A percentile compares a stretch with the other conserved stretches of the same genome.
These are phyloP conservation scores for Neofusicoccum umdonicola DNA, from an alignment of 2,329 filamentous ascomycete genomes.

Conservation along the genomic window DNA sequence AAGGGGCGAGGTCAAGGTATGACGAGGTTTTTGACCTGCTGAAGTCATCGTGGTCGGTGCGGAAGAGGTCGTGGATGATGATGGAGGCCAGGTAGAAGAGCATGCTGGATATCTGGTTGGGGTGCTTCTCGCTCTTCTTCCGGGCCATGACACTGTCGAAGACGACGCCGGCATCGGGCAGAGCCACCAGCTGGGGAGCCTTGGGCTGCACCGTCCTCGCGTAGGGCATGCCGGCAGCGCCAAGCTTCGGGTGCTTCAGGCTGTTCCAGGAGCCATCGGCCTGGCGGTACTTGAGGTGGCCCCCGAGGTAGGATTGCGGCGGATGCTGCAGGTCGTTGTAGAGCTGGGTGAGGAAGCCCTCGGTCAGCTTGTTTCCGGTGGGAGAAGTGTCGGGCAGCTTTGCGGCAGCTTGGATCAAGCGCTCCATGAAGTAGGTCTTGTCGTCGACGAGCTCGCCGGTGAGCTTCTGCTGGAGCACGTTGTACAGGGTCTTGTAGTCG, in stretches of 20 bases:
- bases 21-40: conserved; percentile 67
- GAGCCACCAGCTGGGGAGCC: conserved; percentile 56
- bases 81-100: conserved; percentile 74
- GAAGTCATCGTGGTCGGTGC: conserved; percentile 62
- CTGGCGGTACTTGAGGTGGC: conserved; percentile 47
- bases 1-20: conserved; percentile 69
- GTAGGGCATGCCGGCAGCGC: conserved; percentile 65
- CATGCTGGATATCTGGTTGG: conserved; percentile 70
- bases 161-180: conserved; percentile 64
- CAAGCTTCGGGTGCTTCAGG: conserved; percentile 61
- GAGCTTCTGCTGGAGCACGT: conserved; percentile 35
- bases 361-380: conserved; percentile 41
- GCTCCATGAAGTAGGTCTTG: conserved; percentile 61
- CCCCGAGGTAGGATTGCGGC: conserved; percentile 43
- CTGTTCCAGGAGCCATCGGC: conserved; percentile 56
- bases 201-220: conserved; percentile 63
- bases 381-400: conserved; percentile 41
- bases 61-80: conserved; percentile 61
- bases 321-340: conserved; percentile 51
- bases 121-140: conserved; percentile 61
- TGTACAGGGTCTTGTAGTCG: conserved; percentile 37
- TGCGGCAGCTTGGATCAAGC: conserved; percentile 50
- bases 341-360: conserved; percentile 44
- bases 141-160: conserved; percentile 68
- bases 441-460: conserved; percentile 59